phyloP scores from a whole-genome alignment of 1,284 basidiomycete species.

The Trametes hirsuta region DNA sequence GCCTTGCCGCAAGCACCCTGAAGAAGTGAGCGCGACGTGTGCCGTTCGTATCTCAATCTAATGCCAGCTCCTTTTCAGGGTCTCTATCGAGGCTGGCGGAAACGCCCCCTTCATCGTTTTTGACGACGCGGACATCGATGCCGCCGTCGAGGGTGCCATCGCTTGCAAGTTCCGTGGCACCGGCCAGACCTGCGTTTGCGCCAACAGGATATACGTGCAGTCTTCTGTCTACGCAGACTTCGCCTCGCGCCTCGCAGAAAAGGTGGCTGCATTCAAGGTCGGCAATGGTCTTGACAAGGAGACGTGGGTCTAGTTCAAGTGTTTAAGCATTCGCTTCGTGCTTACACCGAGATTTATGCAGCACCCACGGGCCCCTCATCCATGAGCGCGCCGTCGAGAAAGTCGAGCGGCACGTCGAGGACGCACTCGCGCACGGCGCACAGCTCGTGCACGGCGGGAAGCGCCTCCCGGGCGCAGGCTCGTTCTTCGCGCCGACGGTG shows the following conservation, averaged over 20 bases:
- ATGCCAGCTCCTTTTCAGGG: conserved; percentile 41
- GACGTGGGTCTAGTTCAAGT: conserved; percentile 52
- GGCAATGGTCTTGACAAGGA: conserved; percentile 87
- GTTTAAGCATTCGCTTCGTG: not conserved
- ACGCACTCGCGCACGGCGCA: conserved; percentile 84
- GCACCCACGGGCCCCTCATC: conserved; percentile 95
- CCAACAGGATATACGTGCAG: conserved; percentile 88
- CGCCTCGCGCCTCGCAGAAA: conserved; percentile 78
- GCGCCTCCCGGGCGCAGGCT: conserved; percentile 54
- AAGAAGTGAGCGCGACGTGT: conserved; percentile 71
- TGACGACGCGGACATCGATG: conserved; percentile 93
- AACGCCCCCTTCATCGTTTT: conserved; percentile 97
- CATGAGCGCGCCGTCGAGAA: conserved; percentile 87
- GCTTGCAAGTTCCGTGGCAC: conserved; percentile 90
- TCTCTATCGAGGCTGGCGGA: conserved; percentile 87
- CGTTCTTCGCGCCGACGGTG: conserved; percentile 89
- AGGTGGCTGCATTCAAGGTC: conserved; percentile 88
- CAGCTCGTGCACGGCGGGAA: conserved; percentile 89
- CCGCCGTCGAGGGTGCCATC: conserved; percentile 88
- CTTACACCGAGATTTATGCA: conserved; percentile 27
- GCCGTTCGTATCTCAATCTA: not conserved
- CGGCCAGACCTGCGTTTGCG: conserved; percentile 91
- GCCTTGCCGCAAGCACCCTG: conserved; percentile 82
- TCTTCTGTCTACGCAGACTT: conserved; percentile 86
- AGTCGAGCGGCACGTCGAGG: conserved; percentile 85